Conservation (phyloP, 495 filamentous ascomycete species). For the Lepidopterella palustris region DNA sequence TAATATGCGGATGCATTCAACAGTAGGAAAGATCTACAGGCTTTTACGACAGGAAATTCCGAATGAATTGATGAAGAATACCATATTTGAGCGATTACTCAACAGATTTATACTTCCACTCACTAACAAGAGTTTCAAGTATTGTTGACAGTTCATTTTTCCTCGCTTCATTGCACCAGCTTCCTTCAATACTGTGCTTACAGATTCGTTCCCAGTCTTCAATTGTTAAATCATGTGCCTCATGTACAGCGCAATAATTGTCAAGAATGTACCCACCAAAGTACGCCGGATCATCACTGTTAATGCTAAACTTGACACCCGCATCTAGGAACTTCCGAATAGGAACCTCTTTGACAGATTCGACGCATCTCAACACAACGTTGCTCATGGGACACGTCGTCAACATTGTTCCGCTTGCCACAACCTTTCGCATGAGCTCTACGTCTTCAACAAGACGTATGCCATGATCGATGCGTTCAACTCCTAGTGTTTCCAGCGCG, state of each 20-base stretch:
- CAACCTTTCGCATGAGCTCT: constrained; percentile 53
- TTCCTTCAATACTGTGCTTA: constrained; percentile 55
- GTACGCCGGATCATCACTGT: constrained; percentile 65
- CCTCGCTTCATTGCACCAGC: constrained; percentile 47
- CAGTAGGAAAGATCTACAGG: too few relatives aligned
- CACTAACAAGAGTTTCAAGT: constrained; percentile 3
- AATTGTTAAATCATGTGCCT: constrained; percentile 55
- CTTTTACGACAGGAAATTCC: too few relatives aligned
- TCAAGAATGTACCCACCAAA: constrained; percentile 72
- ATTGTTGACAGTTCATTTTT: constrained; percentile 40
- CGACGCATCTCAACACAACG: constrained; percentile 55
- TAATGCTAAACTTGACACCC: constrained; percentile 44
- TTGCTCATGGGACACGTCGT: constrained; percentile 72
- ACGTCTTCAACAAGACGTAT: constrained; percentile 58
- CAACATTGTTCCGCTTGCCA: constrained; percentile 49
- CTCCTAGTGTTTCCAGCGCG: constrained; percentile 53
- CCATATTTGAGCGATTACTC: too few relatives aligned
- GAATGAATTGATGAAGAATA: too few relatives aligned
- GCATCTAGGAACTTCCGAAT: constrained; percentile 58
- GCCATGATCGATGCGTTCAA: constrained; percentile 66
- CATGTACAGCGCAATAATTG: constrained; percentile 71
- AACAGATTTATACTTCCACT: background rate
- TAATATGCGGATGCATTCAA: too few relatives aligned
- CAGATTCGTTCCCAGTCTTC: constrained; percentile 61
- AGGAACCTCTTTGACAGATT: constrained; percentile 52